phyloP scores from a whole-genome alignment of 148 eudicot species.

The Polygonum aviculare region DNA sequence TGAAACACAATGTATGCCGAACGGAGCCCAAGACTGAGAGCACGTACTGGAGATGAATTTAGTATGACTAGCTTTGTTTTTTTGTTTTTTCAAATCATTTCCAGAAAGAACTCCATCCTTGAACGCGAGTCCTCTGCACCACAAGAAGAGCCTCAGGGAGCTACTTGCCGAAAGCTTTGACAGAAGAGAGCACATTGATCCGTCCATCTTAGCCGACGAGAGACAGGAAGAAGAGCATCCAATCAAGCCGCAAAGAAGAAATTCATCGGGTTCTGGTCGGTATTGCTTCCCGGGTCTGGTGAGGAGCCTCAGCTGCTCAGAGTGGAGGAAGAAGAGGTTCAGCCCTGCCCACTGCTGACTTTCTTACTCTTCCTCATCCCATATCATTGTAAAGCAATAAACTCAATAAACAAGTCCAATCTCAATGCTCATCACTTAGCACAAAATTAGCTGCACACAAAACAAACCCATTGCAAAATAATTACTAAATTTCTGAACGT shows the following conservation, averaged over 20 bases:
- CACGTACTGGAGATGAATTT: neutral
- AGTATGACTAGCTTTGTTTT: neutral
- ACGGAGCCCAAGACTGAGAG: too few species aligned
- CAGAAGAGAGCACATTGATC: neutral
- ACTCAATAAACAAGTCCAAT: neutral
- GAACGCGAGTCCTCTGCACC: neutral
- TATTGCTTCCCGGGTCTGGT: neutral
- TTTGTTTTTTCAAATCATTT: neutral
- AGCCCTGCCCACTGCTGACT: constrained; percentile 1
- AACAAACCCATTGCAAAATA: neutral
- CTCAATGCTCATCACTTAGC: neutral
- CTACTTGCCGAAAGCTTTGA: neutral
- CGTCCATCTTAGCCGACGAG: neutral
- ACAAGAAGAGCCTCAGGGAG: neutral
- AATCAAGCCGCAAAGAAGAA: neutral
- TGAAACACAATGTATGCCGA: too few species aligned
- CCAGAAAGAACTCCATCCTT: neutral
- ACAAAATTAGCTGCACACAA: neutral
- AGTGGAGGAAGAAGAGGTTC: neutral
- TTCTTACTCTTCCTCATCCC: neutral
- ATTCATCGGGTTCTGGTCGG: neutral
- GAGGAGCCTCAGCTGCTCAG: constrained; percentile 4
- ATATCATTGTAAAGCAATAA: neutral
- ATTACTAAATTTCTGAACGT: too few species aligned
- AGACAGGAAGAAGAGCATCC: neutral